Evolutionary conservation across 257 asterid species (phyloP), one percentile per base, ranked within the genome.

Genomic region (Solanum pennellii): DNA sequence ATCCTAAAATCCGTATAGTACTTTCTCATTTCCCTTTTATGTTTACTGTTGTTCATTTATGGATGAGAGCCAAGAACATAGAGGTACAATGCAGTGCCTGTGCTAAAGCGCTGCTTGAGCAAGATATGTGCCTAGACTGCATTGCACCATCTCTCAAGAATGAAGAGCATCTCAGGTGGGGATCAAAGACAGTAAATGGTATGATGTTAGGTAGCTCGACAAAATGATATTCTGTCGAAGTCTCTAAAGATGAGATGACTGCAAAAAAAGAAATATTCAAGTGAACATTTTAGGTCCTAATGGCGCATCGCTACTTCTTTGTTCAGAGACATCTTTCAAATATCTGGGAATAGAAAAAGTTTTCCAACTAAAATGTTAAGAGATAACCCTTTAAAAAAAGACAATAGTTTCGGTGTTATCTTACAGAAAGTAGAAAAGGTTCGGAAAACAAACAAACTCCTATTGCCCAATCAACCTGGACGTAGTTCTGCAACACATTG

Each of bases 161-260:
- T 42, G 60, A 76, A 76, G 62, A 10, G 23, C 82, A 76, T 76
- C 59, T 42, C 37, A 42, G 83, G 60, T n/a, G 60, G 37, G 62
- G 39, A 35, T 77, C 45, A 77, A 77, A 21, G 37, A 77, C 84
- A 87, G 87, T 87, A 83, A 86, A 79, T 16, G 52, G 86, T 49
- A 83, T 41, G 73, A 69, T 62, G 86, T 83, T 89, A 72, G 89
- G 82, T 85, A 60, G 88, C 41, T 76, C 47, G 25, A 37, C 49
- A 59, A 37, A 44, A 56, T 37, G 73, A 69, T 60, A 35, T 52
- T 35, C 74, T 80, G 12, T 82, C 37, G 47, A 44, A 56, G 16
- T 49, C 23, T 75, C 29, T 86, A 45, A 60, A 71, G 52, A 29
- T 59, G 37, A 71, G 49, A 71, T 31, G 59, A 84, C 25, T 68